Conservation (phyloP, 2,329 filamentous ascomycete species). For the Ophiostoma montium region DNA sequence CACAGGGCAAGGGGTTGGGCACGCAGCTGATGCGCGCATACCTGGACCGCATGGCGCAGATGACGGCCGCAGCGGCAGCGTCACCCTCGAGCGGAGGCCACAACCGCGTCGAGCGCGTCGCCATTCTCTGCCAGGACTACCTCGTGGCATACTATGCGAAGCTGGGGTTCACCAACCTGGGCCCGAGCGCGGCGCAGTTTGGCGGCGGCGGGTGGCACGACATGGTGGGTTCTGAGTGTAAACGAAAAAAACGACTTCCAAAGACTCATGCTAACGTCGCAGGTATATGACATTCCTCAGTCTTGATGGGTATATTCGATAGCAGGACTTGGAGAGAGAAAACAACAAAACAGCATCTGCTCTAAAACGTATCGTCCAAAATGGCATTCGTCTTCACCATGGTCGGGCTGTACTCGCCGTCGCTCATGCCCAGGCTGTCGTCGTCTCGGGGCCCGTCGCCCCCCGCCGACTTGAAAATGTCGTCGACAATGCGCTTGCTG, state of each 20-base stretch:
- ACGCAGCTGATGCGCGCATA: slow-evolving; percentile 62
- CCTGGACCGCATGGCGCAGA: slow-evolving; percentile 50
- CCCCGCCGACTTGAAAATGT: slow-evolving; percentile 63
- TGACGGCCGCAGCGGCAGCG: slow-evolving; percentile 44
- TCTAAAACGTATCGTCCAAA: slow-evolving; percentile 46
- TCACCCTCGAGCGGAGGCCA: slow-evolving; percentile 21
- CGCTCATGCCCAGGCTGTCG: slow-evolving; percentile 28
- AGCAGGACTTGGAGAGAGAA: no score
- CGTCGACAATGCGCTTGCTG: slow-evolving; percentile 67
- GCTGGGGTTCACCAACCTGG: slow-evolving; percentile 57
- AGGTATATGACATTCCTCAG: not conserved
- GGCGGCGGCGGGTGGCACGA: slow-evolving; percentile 72
- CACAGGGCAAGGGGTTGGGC: slow-evolving; percentile 62
- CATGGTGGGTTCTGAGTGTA: slow-evolving; percentile 30
- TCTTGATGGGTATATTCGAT: not conserved
- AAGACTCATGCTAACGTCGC: not conserved
- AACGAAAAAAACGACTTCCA: not conserved
- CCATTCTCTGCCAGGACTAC: slow-evolving; percentile 62
- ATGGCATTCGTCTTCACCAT: slow-evolving; percentile 52
- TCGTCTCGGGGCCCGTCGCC: slow-evolving; percentile 20
- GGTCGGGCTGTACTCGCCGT: slow-evolving; percentile 45
- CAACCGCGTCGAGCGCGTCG: slow-evolving; percentile 39
- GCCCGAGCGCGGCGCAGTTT: slow-evolving; percentile 55
- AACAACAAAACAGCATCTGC: no score
- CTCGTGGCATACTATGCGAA: slow-evolving; percentile 62